Base-by-base conservation (phyloP, 2,329 filamentous ascomycete species). In the Aspergillus latus region DNA sequence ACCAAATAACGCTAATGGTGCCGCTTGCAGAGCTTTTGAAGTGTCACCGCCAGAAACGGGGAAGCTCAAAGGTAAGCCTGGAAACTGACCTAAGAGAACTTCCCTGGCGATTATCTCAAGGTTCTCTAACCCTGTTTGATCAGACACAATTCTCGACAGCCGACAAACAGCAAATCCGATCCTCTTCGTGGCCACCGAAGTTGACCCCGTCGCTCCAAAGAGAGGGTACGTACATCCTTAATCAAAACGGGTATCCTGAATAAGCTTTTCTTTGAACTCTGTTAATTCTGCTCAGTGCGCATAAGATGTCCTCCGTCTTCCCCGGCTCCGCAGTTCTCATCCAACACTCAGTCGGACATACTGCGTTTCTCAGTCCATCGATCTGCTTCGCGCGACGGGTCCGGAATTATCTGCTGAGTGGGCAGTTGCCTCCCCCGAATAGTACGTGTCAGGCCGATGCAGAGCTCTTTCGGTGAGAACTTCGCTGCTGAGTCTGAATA, bases 141-240 rank as follows among this genome's bases (percentile, higher is more conserved):
- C 21, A 16, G 16, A 15, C 6, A 7, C 47, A 9, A 49, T 49
- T 13, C 32, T 39, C 8, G 15, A 9, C 26, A 39, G 16, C 4
- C 54, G 63, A 29, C 60, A 62, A 6, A 66, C 65, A 0, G 62
- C 73, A 15, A 76, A 80, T 56, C 83, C 82, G 0, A 72, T 86
- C 30, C 72, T 86, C n/a, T 82, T 82, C 65, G 66, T 83, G 15
- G 77, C 77, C 16, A 83, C 80, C 62, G 79, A 78, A 0, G 73
- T 78, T 30, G 83, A 85, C 56, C 83, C 84, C 0, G 79, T 85
- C 1, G 84, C 82, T 0, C 83, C 82, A 5, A 69, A 84, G 36
- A 49, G 60, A 15, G 70, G 52, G 60, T 62, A 44, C 9, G 56
- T 49, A 13, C 32, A 8, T 48, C 3, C 45, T 3, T 5, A 1